Evolutionary conservation across 2,329 filamentous ascomycete species (phyloP), one percentile per base, ranked within the genome.

Genomic region (Aureobasidium namibiae): DNA sequence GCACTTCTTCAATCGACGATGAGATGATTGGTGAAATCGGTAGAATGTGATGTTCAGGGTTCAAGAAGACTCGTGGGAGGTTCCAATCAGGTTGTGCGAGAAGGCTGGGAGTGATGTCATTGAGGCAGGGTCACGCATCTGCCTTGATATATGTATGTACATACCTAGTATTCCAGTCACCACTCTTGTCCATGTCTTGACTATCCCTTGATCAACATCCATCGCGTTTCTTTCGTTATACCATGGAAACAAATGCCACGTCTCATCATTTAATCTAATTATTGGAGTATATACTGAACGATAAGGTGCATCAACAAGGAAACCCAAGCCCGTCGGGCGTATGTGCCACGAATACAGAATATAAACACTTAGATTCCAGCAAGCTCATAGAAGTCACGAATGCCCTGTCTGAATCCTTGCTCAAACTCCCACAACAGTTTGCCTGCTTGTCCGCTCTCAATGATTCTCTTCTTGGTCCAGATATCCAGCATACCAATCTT

Each of bases 401-500:
- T 67, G 1, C 77, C 78, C 67, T 75, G 74, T 49, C 78, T 67
- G 38, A 80, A 56, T 2, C 78, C 78, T 60, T 78, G 75, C 66
- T 79, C 78, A 64, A 74, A 81, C 65, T 80, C 74, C 77, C 78
- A 80, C n/a, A 77, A 72, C 61, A 74, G 75, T 18, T 71, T 70
- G 10, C 77, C 77, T 38, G 71, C 70, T 62, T 78, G 75, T 2
- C 77, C 78, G 60, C 74, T 76, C 63, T 84, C 80, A 33, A 74
- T 65, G 41, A 84, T 68, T 34, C 82, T 75, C 69, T 82, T 83
- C 66, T 79, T 69, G 14, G 78, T 68, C 82, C 82, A 85, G n/a
- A 83, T 63, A 61, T 85, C 81, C 41, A 82, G 61, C 67, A 76
- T 79, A 8, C 82, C 82, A 68, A 85, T 81, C 65, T 73, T 78